Evolutionary conservation across 2,329 filamentous ascomycete genomes (phyloP).

Genomic region (Penicillium sp.): DNA sequence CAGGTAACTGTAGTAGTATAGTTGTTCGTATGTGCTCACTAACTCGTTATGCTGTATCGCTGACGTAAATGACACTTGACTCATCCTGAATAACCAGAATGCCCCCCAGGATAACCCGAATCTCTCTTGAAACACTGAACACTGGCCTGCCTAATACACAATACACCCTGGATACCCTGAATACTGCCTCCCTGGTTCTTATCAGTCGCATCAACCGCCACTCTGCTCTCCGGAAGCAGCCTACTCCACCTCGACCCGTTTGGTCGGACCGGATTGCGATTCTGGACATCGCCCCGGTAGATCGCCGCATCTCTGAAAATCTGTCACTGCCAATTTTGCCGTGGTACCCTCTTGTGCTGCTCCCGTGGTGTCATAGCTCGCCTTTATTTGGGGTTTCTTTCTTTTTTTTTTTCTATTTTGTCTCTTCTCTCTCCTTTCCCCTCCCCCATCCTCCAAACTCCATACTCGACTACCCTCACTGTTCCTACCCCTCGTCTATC

Average conservation of each 20-base stretch:
- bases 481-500: constrained; percentile 1
- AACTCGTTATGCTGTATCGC: too few relatives aligned
- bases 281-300: constrained; percentile 44
- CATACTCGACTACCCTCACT: constrained; percentile 3
- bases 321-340: constrained; percentile 15
- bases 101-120: too few relatives aligned
- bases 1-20: too few relatives aligned
- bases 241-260: constrained; percentile 38
- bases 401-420: constrained; percentile 5
- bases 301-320: constrained; percentile 31
- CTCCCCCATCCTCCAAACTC: neutral
- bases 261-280: constrained; percentile 51
- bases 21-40: too few relatives aligned
- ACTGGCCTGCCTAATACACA: too few relatives aligned
- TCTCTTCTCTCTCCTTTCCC: neutral
- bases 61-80: too few relatives aligned
- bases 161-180: too few relatives aligned
- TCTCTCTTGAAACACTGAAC: too few relatives aligned
- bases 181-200: too few relatives aligned
- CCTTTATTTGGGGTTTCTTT: constrained; percentile 21
- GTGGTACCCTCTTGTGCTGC: too few relatives aligned
- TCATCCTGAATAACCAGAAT: too few relatives aligned
- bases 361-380: constrained; percentile 26
- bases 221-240: constrained; percentile 38
- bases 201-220: too few relatives aligned